Percentiles rank a stretch among this genome's conserved stretches.
phyloP scores from a whole-genome alignment of 345 rosid species.

The Hevea brasiliensis region DNA sequence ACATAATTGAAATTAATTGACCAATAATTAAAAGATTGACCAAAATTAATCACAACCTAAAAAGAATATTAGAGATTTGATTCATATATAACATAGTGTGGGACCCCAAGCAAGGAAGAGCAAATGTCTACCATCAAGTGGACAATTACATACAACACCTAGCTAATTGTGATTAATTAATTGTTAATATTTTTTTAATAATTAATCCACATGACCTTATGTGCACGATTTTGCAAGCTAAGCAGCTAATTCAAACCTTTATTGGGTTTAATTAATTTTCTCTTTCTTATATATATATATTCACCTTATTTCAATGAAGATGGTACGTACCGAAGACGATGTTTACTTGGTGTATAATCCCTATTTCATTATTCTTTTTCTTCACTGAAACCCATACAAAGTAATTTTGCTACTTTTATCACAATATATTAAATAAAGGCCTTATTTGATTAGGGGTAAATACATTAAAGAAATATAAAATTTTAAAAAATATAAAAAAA shows the following conservation, averaged over 20 bases:
- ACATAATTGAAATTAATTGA: too few relatives aligned
- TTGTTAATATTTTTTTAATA: too few relatives aligned
- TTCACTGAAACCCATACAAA: slow-evolving; percentile 40
- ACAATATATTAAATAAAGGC: too few relatives aligned
- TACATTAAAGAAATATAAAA: too few relatives aligned
- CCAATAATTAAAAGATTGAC: too few relatives aligned
- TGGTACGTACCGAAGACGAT: slow-evolving; percentile 36
- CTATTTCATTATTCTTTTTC: slow-evolving; percentile 11
- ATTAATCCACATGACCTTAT: slow-evolving; percentile 24
- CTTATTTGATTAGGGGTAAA: too few relatives aligned
- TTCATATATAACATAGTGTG: too few relatives aligned
- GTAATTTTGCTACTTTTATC: too few relatives aligned
- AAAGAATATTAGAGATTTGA: too few relatives aligned
- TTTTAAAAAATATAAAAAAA: too few relatives aligned
- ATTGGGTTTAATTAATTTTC: slow-evolving; percentile 14
- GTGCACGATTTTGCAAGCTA: slow-evolving; percentile 43
- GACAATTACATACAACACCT: slow-evolving; percentile 34
- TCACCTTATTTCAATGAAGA: neutral
- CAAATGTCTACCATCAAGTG: slow-evolving; percentile 40
- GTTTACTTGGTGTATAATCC: slow-evolving; percentile 15
- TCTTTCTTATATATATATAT: slow-evolving; percentile 8
- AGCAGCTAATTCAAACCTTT: slow-evolving; percentile 14
- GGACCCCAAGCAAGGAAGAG: slow-evolving; percentile 29
- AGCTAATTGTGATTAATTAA: slow-evolving; percentile 3
- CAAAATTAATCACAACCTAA: too few relatives aligned